A percentile compares a stretch with the other conserved stretches of the same genome.
phyloP scores from a whole-genome alignment of 805 yeast genomes.

The Cyberlindnera sargentensis region DNA sequence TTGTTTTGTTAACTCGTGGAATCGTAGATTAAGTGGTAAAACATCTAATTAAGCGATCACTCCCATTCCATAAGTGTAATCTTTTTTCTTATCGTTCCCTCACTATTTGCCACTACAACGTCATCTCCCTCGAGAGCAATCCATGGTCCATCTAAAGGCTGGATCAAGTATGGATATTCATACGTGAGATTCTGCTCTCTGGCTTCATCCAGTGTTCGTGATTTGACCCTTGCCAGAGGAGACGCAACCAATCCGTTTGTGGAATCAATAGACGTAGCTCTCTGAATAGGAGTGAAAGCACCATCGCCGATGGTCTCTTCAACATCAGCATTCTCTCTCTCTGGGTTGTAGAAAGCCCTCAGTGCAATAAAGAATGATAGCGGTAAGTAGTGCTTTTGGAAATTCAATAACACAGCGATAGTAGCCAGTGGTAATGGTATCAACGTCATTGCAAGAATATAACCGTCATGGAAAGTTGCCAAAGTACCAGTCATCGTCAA shows the following conservation, averaged over 20 bases:
- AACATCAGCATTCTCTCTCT: slow-evolving; percentile 25
- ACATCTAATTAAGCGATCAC: slow-evolving; percentile 8
- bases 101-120: slow-evolving; percentile 40
- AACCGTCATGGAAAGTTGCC: slow-evolving; percentile 72
- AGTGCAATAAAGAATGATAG: slow-evolving; percentile 80
- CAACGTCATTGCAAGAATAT: slow-evolving; percentile 60
- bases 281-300: slow-evolving; percentile 12
- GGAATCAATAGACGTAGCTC: background rate
- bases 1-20: no score
- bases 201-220: slow-evolving; percentile 67
- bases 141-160: slow-evolving; percentile 78
- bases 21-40: no score
- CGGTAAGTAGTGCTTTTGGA: slow-evolving; percentile 75
- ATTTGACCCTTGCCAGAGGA: slow-evolving; percentile 17
- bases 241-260: background rate
- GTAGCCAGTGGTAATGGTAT: slow-evolving; percentile 74
- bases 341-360: slow-evolving; percentile 56
- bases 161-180: slow-evolving; percentile 66
- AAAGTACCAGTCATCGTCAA: slow-evolving; percentile 89
- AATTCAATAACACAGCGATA: slow-evolving; percentile 63
- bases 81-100: slow-evolving; percentile 30
- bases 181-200: slow-evolving; percentile 62
- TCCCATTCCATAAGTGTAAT: slow-evolving; percentile 39
- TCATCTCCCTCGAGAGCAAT: slow-evolving; percentile 56
- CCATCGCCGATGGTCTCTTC: slow-evolving; percentile 19